Evolutionary conservation across 345 rosid species (phyloP), one percentile per base, ranked within the genome.

Genomic region (Lepidium didymum): DNA sequence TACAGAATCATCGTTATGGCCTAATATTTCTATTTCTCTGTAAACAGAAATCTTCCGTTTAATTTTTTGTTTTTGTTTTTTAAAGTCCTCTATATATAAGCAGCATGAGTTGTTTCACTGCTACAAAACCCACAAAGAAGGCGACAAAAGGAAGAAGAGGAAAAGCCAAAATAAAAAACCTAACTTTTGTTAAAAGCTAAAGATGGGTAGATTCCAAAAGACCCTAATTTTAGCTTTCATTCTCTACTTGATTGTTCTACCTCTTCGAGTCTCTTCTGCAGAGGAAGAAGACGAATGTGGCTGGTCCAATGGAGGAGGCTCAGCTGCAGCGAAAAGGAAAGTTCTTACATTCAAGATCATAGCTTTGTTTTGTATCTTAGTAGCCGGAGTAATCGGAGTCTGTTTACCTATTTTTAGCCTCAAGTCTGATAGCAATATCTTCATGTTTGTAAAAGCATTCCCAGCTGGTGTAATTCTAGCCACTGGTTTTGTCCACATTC

Each of bases 381-480:
- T 76, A 2, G 82, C 86, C 8, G 85, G 93, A 42, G 76, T 79
- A 10, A 0, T 80, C 12, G 91, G 93, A 1, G 91, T 85, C 16
- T 68, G 80, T 59, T 75, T 81, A 62, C 88, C 89, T 4, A 49
- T 89, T 40, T 54, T 84, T 5, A 77, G 84, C 23, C 36, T 87
- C 12, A 68, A 79, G 16, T 85, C 93, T 8, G 85, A 87, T 37
- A 82, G 75, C 21, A 75, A 85, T 52, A 14, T 79, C 10, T 87
- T 85, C 83, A 81, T 84, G 79, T 74, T 78, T 72, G 76, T 89
- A 18, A 85, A 83, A 66, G 87, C 89, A 3, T 85, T 84, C 43
- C 89, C 91, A 1, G 85, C 93, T 0, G 93, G 91, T 5, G 89
- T 84, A 14, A 89, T 85, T 34, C 69, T 87, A 6, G 80, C 86